Base-by-base conservation (phyloP, 2,329 filamentous ascomycete genomes). In the Tolypocladium ophioglossoides region DNA sequence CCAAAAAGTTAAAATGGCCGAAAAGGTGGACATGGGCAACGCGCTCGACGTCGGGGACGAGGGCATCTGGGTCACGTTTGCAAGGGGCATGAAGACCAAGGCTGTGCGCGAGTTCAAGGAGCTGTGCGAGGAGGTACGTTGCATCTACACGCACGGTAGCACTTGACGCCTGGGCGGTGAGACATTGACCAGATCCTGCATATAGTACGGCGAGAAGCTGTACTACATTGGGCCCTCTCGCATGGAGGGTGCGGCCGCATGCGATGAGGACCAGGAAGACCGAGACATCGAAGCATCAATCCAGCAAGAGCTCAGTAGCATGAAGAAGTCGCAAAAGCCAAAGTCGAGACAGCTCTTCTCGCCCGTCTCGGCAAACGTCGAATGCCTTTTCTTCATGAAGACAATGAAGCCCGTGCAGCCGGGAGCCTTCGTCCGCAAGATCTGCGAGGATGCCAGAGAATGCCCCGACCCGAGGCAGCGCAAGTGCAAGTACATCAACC, bases 51-150 rank as follows among this genome's bases (percentile, higher is more conserved):
- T 85, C 6, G 86, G 87, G 6, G 86, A 91, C 63, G 74, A 78
- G 52, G 88, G 88, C 6, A 83, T 92, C 55, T 92, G 87, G 86
- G 84, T 85, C 32, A 91, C 87, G 0, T 91, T 86, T 66, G 82
- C 85, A 52, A 80, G 85, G 64, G 81, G 82, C 59, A 85, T 87
- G 72, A 86, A 89, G 69, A 76, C 75, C 44, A 86, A 84, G 68
- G 86, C 87, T 16, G 78, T 86, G 2, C 74, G 77, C 51, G 88
- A 92, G 66, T 76, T 91, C 58, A 76, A 75, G 55, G 70, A 78
- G 55, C 71, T 91, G 24, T 86, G 89, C 63, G 77, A 85, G 46
- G 78, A 86, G 72, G 85, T 87, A 69, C 57, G 74, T 51, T 11
- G 14, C 14, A 5, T 12, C 34, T 34, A 34, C 46, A 32, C 48